Base-by-base conservation (phyloP, 805 yeast genomes). In the Myxozyma vanderwaltii region DNA sequence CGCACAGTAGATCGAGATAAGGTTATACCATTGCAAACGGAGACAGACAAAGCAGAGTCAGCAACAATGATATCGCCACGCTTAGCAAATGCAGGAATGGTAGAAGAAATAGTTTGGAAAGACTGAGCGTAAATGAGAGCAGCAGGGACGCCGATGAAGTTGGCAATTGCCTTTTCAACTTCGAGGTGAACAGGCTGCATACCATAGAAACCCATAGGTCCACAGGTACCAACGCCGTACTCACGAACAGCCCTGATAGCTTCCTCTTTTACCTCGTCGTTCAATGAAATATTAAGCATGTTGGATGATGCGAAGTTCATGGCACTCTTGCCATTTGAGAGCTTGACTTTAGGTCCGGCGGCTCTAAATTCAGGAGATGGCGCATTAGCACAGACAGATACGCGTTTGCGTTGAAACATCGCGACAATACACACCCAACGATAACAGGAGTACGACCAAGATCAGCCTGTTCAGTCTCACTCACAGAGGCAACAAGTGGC, bases 121-220 rank as follows among this genome's bases (percentile, higher is more conserved):
- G 92, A 97, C 77, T 94, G 99, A 46, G 97, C 96, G 71, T 94
- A 94, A 45, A 92, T 76, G 56, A 94, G 89, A 49, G 90, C 84
- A 56, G 81, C 81, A 64, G 89, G 96, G 2, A 89, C 81, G 26
- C 87, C 90, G 65, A 92, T 82, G 70, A 84, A 92, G 33, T 77
- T 72, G 12, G 97, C 84, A 60, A 94, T 74, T 63, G 84, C 87
- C 67, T 83, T 84, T 72, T 91, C 96, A 57, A 89, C 78, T 67
- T 86, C 80, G 56, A 84, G 85, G 71, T 94, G 99, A 45, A 86
- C 90, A 15, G 49, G 59, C 74, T 91, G 96, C 61, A 91, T 88
- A 62, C 99, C 99, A 73, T 91, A 94, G 69, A 94, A 94, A 57
- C 96, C 96, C 44, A 97, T 96, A 4, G 99, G 98, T 41, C 98